A percentile compares a stretch with the other conserved stretches of the same genome.
These are phyloP conservation scores for Glomus cerebriforme DNA, from an alignment of 192 early-diverging fungal genomes.

Conservation along the genomic window DNA sequence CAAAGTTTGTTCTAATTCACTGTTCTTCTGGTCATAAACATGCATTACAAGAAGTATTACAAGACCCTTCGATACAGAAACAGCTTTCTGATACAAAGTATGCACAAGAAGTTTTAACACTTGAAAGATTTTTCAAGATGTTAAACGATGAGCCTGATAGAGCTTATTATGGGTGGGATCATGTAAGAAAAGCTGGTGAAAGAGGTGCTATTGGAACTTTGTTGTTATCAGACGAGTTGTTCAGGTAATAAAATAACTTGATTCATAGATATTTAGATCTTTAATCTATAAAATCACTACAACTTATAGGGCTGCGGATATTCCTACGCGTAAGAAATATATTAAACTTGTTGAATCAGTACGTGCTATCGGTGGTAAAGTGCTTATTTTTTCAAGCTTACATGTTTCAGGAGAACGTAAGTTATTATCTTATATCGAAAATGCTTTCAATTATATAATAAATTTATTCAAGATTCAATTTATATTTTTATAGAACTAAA, in stretches of 20 bases:
- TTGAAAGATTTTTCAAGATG: constrained; percentile 90
- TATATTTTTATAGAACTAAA: constrained; percentile 64
- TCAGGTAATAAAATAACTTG: constrained; percentile 53
- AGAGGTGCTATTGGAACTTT: constrained; percentile 85
- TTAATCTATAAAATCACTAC: constrained; percentile 14
- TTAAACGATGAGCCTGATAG: constrained; percentile 85
- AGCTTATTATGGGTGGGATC: constrained; percentile 90
- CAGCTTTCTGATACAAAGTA: constrained; percentile 92
- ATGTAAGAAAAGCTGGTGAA: constrained; percentile 84
- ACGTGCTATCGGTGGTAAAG: constrained; percentile 71
- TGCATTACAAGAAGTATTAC: constrained; percentile 91
- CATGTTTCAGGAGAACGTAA: constrained; percentile 95
- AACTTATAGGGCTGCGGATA: constrained; percentile 71
- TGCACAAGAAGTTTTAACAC: constrained; percentile 75
- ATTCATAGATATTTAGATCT: constrained; percentile 20
- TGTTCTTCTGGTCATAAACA: constrained; percentile 97
- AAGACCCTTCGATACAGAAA: constrained; percentile 76
- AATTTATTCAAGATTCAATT: neutral
- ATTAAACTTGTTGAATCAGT: constrained; percentile 85
- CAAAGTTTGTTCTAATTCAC: constrained; percentile 88
- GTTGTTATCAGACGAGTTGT: constrained; percentile 91
- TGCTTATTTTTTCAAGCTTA: constrained; percentile 87
- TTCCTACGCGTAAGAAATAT: constrained; percentile 82
- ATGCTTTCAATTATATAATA: neutral
- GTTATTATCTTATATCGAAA: neutral